Conservation (phyloP, 768 basidiomycete species). For the Lactifluus volemus region DNA sequence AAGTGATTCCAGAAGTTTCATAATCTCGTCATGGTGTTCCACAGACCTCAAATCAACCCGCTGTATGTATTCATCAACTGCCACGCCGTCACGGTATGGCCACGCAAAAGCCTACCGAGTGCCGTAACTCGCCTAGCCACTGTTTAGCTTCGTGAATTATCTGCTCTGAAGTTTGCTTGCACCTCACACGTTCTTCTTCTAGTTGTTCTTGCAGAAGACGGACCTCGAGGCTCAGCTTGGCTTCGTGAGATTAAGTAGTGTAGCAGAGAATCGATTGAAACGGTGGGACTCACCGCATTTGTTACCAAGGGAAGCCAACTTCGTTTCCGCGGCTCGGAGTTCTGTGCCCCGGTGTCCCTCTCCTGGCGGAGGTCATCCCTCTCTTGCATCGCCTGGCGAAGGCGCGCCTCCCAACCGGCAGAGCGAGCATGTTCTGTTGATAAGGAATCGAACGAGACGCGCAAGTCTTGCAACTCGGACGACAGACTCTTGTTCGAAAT, state of each 20-base stretch:
- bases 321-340: slow-evolving; percentile 62
- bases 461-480: slow-evolving; percentile 68
- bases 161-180: slow-evolving; percentile 57
- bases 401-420: slow-evolving; percentile 58
- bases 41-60: slow-evolving; percentile 34
- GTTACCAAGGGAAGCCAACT: slow-evolving; percentile 54
- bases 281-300: slow-evolving; percentile 44
- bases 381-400: slow-evolving; percentile 60
- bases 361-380: slow-evolving; percentile 82
- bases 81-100: neutral
- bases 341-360: slow-evolving; percentile 57
- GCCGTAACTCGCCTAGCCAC: slow-evolving; percentile 52
- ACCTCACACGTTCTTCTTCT: slow-evolving; percentile 49
- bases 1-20: slow-evolving; percentile 68
- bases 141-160: slow-evolving; percentile 58
- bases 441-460: slow-evolving; percentile 55
- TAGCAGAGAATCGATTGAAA: neutral
- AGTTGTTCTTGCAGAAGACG: slow-evolving; percentile 53
- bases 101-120: slow-evolving; percentile 35
- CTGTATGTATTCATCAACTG: neutral
- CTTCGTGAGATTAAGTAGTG: slow-evolving; percentile 28
- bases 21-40: slow-evolving; percentile 49
- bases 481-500: slow-evolving; percentile 65
- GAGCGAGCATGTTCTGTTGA: slow-evolving; percentile 62
- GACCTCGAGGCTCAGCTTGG: slow-evolving; percentile 62